Conservation (phyloP, 202 grass and related monocot species). For the Bolboschoenoplectus hybrid region DNA sequence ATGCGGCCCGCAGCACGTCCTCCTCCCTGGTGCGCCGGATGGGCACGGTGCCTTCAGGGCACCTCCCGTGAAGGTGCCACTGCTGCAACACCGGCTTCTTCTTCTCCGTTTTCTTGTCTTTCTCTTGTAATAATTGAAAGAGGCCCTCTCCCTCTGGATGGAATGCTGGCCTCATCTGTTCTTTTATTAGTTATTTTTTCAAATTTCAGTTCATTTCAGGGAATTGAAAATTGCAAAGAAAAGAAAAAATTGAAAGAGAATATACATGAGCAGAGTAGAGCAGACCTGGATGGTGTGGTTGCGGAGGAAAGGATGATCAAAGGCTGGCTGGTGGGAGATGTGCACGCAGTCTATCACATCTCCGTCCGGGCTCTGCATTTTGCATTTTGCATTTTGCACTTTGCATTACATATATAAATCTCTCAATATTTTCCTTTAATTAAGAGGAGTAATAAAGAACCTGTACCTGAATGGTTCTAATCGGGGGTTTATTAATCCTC, state of each 20-base stretch:
- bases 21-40: too few species aligned
- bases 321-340: constrained; percentile 78
- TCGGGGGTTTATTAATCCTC: constrained; percentile 61
- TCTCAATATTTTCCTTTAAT: background rate
- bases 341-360: constrained; percentile 87
- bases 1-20: too few species aligned
- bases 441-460: constrained; percentile 30
- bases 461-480: constrained; percentile 75
- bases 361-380: constrained; percentile 71
- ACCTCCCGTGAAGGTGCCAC: constrained; percentile 76
- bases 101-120: constrained; percentile 49
- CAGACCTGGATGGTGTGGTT: constrained; percentile 79
- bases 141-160: constrained; percentile 72
- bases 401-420: too few species aligned
- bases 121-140: constrained; percentile 53
- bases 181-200: background rate
- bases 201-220: constrained; percentile 19
- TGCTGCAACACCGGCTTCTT: constrained; percentile 48
- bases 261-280: background rate
- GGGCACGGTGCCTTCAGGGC: constrained; percentile 29
- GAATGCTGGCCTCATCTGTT: constrained; percentile 78
- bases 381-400: background rate
- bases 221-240: background rate
- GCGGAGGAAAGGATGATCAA: constrained; percentile 87
- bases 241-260: constrained; percentile 21